These are phyloP conservation scores for Colletotrichum liriopes DNA, from an alignment of 2,329 filamentous ascomycete genomes.

Conservation along the genomic window DNA sequence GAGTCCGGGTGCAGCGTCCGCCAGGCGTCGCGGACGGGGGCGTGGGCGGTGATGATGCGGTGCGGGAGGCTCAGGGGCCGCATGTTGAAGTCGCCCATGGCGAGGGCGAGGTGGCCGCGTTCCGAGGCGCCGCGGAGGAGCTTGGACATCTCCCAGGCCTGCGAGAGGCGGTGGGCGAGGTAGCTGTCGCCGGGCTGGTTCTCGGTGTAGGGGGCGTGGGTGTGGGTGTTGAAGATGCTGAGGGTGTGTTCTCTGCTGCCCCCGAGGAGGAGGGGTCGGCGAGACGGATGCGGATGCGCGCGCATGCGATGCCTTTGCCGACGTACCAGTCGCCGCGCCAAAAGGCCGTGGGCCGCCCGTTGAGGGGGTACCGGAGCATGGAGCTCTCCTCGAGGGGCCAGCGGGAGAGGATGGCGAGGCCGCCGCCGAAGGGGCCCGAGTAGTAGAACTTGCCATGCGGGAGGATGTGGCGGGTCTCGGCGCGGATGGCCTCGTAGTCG, in stretches of 20 bases:
- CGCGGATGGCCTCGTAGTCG: conserved; percentile 85
- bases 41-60: conserved; percentile 83
- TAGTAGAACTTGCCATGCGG: conserved; percentile 96
- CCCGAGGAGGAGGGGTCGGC: conserved; percentile 1
- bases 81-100: conserved; percentile 97
- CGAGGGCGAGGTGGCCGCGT: conserved; percentile 86
- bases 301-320: conserved; percentile 92
- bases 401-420: conserved; percentile 88
- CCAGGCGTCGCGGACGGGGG: conserved; percentile 88
- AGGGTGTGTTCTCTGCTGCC: conserved; percentile 73
- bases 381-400: conserved; percentile 94
- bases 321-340: conserved; percentile 97
- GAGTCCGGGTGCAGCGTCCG: conserved; percentile 86
- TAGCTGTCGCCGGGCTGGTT: conserved; percentile 86
- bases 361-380: conserved; percentile 91
- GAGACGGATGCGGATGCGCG: conserved; percentile 69
- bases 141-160: conserved; percentile 96
- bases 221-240: conserved; percentile 91
- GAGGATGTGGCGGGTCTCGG: conserved; percentile 79
- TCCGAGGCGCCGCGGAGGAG: conserved; percentile 86
- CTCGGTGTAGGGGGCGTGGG: conserved; percentile 87
- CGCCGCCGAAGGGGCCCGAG: conserved; percentile 89
- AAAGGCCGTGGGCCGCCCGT: conserved; percentile 93
- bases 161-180: conserved; percentile 89
- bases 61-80: conserved; percentile 89